Evolutionary conservation across 345 rosid species (phyloP).

Genomic region (Euclidium syriacum): DNA sequence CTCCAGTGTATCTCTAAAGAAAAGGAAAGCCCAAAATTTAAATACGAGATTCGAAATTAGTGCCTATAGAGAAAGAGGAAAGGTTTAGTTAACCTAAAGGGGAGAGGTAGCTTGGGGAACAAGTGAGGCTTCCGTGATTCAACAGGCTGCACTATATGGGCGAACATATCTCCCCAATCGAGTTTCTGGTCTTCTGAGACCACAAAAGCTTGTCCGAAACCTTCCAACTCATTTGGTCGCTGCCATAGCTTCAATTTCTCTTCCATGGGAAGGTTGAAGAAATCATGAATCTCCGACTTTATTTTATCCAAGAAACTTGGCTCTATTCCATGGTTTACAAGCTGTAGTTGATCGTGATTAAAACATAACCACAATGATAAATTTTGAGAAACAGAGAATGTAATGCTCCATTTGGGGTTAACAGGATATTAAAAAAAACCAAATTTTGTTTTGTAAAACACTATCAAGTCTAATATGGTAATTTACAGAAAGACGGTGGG

Average conservation of each 20-base stretch:
- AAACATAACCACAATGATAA: neutral
- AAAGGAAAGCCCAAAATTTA: neutral
- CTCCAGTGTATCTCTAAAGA: constrained; percentile 43
- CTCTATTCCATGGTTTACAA: constrained; percentile 34
- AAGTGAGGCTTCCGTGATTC: constrained; percentile 25
- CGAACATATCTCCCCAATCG: constrained; percentile 34
- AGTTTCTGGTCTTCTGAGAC: constrained; percentile 34
- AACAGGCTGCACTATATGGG: constrained; percentile 8
- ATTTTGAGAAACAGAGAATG: neutral
- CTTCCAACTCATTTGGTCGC: constrained; percentile 18
- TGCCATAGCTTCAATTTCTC: constrained; percentile 30
- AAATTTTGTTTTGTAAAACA: neutral
- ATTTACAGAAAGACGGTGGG: neutral
- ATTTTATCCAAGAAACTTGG: constrained; percentile 22
- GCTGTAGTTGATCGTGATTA: constrained; percentile 9
- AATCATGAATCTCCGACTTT: constrained; percentile 27
- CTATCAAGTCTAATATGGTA: neutral
- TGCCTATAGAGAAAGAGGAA: too few relatives aligned
- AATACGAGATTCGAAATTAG: too few relatives aligned
- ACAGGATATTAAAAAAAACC: neutral
- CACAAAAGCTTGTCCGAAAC: constrained; percentile 35
- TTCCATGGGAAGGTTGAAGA: constrained; percentile 37
- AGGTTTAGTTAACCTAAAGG: too few relatives aligned
- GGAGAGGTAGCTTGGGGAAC: constrained; percentile 32
- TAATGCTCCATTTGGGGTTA: neutral